Evolutionary conservation across 192 early-diverging fungal species (phyloP).

Genomic region (Coemansia sp.): DNA sequence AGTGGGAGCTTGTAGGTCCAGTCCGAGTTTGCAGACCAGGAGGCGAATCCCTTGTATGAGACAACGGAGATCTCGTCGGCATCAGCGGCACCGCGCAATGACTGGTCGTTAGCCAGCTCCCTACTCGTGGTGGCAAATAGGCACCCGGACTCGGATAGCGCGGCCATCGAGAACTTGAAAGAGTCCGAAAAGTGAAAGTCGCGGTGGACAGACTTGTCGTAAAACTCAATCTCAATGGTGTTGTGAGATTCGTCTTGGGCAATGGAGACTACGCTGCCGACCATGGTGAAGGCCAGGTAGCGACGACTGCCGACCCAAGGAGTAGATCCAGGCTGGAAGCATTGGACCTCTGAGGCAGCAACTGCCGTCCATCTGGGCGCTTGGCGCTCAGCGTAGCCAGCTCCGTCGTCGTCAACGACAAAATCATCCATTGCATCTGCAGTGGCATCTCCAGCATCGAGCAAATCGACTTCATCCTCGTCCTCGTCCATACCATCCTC

Average conservation of each 20-base stretch:
- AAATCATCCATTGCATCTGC: slow-evolving; percentile 78
- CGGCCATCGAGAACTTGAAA: slow-evolving; percentile 77
- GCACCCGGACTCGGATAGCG: slow-evolving; percentile 70
- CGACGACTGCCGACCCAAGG: slow-evolving; percentile 59
- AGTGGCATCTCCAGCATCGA: slow-evolving; percentile 42
- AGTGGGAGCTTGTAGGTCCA: slow-evolving; percentile 74
- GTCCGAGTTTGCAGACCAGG: slow-evolving; percentile 70
- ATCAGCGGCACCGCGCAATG: slow-evolving; percentile 58
- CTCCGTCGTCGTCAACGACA: slow-evolving; percentile 88
- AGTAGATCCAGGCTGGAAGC: slow-evolving; percentile 89
- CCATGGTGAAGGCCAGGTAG: slow-evolving; percentile 83
- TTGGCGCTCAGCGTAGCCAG: slow-evolving; percentile 61
- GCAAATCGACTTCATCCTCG: slow-evolving; percentile 15
- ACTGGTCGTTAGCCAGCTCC: slow-evolving; percentile 50
- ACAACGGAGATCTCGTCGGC: slow-evolving; percentile 62
- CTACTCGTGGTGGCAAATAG: slow-evolving; percentile 63
- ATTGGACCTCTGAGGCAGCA: slow-evolving; percentile 21
- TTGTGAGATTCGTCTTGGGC: slow-evolving; percentile 67
- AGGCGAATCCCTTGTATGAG: slow-evolving; percentile 73
- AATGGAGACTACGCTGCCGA: slow-evolving; percentile 78
- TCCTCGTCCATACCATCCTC: slow-evolving; percentile 20
- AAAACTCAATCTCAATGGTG: slow-evolving; percentile 85
- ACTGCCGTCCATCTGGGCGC: slow-evolving; percentile 36
- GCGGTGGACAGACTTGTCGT: slow-evolving; percentile 78
- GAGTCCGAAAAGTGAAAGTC: slow-evolving; percentile 85